Evolutionary conservation across 2,329 filamentous ascomycete genomes (phyloP).

Genomic region (Penicillium sp.): DNA sequence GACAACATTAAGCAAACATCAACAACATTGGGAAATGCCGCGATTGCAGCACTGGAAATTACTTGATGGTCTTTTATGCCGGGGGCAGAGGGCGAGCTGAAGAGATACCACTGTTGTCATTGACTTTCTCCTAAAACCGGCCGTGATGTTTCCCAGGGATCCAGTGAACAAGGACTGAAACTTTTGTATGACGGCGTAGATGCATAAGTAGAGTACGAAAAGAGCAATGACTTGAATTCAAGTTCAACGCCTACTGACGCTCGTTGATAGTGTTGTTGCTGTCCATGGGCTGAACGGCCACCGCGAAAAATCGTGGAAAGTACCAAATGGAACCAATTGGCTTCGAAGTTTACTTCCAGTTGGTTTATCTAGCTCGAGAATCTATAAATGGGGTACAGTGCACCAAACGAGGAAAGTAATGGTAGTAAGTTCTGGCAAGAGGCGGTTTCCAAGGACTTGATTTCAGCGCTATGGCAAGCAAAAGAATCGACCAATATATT

Average conservation of each 20-base stretch:
- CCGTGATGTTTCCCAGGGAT: not conserved
- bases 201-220: not conserved
- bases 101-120: not conserved
- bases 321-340: conserved; percentile 27
- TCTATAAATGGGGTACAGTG: conserved; percentile 35
- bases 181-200: not conserved
- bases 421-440: conserved; percentile 6
- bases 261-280: conserved; percentile 23
- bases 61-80: fast-evolving
- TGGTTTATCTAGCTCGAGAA: conserved; percentile 21
- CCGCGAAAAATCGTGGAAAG: conserved; percentile 33
- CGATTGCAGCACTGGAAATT: not conserved
- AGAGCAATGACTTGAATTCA: not conserved
- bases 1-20: not conserved
- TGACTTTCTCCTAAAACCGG: not conserved
- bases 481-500: conserved; percentile 16
- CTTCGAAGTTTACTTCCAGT: conserved; percentile 25
- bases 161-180: not conserved
- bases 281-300: conserved; percentile 35
- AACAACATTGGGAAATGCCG: not conserved
- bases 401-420: conserved; percentile 5
- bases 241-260: not conserved
- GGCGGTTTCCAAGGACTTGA: conserved; percentile 11
- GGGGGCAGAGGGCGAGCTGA: not conserved
- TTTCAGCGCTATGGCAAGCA: conserved; percentile 15